A percentile compares a stretch with the other conserved stretches of the same genome.
Evolutionary conservation across 2,329 filamentous ascomycete species (phyloP).

Genomic region (Paracorniculantispora psalliotae): DNA sequence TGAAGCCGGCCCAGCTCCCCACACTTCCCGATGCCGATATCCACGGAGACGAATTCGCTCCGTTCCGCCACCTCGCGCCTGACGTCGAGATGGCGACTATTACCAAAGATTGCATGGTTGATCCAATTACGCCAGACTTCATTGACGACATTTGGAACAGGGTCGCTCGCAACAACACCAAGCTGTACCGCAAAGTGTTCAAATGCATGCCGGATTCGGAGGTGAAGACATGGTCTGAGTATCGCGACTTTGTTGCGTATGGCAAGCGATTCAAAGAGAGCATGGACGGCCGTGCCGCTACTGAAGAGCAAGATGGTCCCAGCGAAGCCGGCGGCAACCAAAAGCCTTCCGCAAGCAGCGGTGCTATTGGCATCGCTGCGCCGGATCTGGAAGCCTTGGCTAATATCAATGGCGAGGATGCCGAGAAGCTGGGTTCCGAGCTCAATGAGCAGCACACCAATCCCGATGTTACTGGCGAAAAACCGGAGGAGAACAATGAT

Average conservation of each 20-base stretch:
- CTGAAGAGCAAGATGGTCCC: slow-evolving; percentile 47
- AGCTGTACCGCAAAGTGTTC: slow-evolving; percentile 89
- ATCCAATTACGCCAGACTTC: slow-evolving; percentile 78
- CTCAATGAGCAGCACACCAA: slow-evolving; percentile 27
- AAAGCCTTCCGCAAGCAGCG: slow-evolving; percentile 23
- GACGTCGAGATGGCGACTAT: slow-evolving; percentile 72
- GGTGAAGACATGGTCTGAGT: slow-evolving; percentile 88
- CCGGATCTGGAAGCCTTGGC: slow-evolving; percentile 36
- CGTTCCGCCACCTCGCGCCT: slow-evolving; percentile 50
- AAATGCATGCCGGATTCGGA: slow-evolving; percentile 96
- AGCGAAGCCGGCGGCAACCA: slow-evolving; percentile 27
- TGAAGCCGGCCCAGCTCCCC: slow-evolving; percentile 67
- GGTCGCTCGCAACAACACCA: slow-evolving; percentile 90
- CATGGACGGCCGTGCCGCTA: slow-evolving; percentile 50
- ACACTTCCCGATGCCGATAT: slow-evolving; percentile 78
- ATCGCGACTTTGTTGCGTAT: slow-evolving; percentile 78
- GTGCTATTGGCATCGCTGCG: slow-evolving; percentile 37
- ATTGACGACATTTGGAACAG: slow-evolving; percentile 83
- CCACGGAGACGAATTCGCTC: slow-evolving; percentile 59
- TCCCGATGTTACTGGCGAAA: slow-evolving; percentile 21
- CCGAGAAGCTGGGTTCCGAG: slow-evolving; percentile 32
- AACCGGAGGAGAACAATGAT: neutral
- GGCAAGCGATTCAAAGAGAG: slow-evolving; percentile 68
- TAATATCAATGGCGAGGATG: slow-evolving; percentile 28
- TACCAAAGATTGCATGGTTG: slow-evolving; percentile 88